Evolutionary conservation across 345 rosid genomes (phyloP).

Genomic region (Turritis glabra): DNA sequence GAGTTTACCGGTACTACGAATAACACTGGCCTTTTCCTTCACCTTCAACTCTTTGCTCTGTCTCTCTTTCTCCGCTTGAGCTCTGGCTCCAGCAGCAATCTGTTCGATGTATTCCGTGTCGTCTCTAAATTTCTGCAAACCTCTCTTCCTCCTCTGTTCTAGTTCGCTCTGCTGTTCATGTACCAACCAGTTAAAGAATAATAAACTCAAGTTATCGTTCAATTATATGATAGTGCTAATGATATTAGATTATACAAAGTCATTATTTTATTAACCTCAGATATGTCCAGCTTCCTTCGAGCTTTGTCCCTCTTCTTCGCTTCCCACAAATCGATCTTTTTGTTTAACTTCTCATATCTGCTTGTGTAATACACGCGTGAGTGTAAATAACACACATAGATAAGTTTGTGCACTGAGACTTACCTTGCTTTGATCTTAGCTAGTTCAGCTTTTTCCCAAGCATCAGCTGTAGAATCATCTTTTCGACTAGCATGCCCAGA

Average conservation of each 20-base stretch:
- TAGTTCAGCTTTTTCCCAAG: slow-evolving; percentile 63
- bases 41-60: slow-evolving; percentile 53
- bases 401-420: background rate
- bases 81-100: slow-evolving; percentile 57
- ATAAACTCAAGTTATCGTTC: background rate
- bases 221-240: background rate
- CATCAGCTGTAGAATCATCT: slow-evolving; percentile 48
- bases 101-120: slow-evolving; percentile 53
- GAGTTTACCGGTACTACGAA: slow-evolving; percentile 57
- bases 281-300: slow-evolving; percentile 44
- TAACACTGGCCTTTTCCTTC: slow-evolving; percentile 55
- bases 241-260: background rate
- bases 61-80: slow-evolving; percentile 56
- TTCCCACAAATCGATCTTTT: slow-evolving; percentile 62
- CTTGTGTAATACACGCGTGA: background rate
- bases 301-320: slow-evolving; percentile 60
- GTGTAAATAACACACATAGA: background rate
- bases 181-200: slow-evolving; percentile 5
- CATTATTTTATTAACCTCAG: slow-evolving; percentile 51
- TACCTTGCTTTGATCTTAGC: slow-evolving; percentile 65
- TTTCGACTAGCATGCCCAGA: slow-evolving; percentile 1
- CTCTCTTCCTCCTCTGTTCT: slow-evolving; percentile 49
- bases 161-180: slow-evolving; percentile 49
- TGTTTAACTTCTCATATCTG: slow-evolving; percentile 59
- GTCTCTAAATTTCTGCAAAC: slow-evolving; percentile 44